phyloP scores from a whole-genome alignment of 371 early-diverging fungal species.

The Mucor plumbeus region DNA sequence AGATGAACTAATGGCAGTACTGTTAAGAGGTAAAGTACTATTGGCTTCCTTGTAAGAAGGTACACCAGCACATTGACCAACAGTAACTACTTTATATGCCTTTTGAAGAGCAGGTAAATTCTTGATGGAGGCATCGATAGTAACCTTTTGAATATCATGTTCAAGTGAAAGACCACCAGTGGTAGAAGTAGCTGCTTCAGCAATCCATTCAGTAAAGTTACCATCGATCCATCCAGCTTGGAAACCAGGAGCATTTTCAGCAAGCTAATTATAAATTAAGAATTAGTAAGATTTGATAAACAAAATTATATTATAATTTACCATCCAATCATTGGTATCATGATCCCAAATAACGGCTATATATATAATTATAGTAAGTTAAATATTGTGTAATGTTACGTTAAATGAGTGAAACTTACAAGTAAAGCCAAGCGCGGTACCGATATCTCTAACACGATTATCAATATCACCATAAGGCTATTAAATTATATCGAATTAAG shows the following conservation, averaged over 20 bases:
- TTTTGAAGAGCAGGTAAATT: slow-evolving; percentile 56
- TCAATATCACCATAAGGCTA: slow-evolving; percentile 76
- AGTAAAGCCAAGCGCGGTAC: slow-evolving; percentile 60
- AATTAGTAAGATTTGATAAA: background rate
- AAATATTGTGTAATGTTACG: background rate
- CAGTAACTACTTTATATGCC: slow-evolving; percentile 50
- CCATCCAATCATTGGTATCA: slow-evolving; percentile 55
- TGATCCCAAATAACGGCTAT: slow-evolving; percentile 57
- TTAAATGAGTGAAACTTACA: slow-evolving; percentile 23
- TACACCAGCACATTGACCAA: slow-evolving; percentile 47
- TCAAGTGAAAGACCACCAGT: slow-evolving; percentile 61
- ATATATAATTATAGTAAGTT: background rate
- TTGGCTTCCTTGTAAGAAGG: slow-evolving; percentile 47
- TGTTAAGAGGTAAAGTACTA: slow-evolving; percentile 12
- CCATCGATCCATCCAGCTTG: slow-evolving; percentile 47
- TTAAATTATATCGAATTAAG: slow-evolving; percentile 5
- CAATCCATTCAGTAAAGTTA: slow-evolving; percentile 56
- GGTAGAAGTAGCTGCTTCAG: slow-evolving; percentile 44
- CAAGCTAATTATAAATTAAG: slow-evolving; percentile 19
- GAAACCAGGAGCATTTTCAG: slow-evolving; percentile 37
- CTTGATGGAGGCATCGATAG: slow-evolving; percentile 67
- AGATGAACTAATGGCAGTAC: slow-evolving; percentile 21
- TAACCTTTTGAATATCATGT: slow-evolving; percentile 57
- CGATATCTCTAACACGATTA: slow-evolving; percentile 68
- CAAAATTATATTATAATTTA: slow-evolving; percentile 8